phyloP scores from a whole-genome alignment of 2,329 filamentous ascomycete species.

The Penicillium hesseltinei region DNA sequence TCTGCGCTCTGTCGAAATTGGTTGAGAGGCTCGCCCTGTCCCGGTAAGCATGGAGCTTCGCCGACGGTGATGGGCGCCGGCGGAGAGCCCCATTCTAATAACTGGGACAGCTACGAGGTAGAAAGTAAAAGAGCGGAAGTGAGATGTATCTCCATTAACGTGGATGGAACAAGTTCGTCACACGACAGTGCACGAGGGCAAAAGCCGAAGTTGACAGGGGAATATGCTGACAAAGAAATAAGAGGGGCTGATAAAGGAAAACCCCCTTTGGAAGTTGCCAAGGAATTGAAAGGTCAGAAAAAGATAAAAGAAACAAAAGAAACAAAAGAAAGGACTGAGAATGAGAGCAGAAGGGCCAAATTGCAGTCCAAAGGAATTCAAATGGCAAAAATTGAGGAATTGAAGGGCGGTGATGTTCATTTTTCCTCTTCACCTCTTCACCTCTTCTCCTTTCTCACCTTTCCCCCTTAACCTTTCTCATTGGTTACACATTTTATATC shows the following conservation, averaged over 20 bases:
- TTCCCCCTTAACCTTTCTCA: background rate
- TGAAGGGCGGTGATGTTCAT: background rate
- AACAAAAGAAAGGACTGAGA: constrained; percentile 2
- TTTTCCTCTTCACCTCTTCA: background rate
- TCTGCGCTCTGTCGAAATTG: constrained; percentile 34
- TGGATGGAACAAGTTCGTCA: constrained; percentile 14
- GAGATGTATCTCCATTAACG: constrained; percentile 19
- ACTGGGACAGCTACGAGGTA: constrained; percentile 10
- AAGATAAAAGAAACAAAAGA: background rate
- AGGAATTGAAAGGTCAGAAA: background rate
- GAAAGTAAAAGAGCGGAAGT: constrained; percentile 10
- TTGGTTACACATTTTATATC: constrained; percentile 18
- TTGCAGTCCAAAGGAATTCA: background rate
- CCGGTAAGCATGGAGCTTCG: constrained; percentile 40
- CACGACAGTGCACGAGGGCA: constrained; percentile 14
- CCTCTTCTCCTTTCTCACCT: background rate
- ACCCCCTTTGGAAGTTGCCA: background rate
- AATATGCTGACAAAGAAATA: constrained; percentile 13
- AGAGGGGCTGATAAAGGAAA: background rate
- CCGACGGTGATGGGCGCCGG: constrained; percentile 38
- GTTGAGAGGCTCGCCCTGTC: constrained; percentile 52
- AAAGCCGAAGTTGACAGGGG: background rate
- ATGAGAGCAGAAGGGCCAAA: background rate
- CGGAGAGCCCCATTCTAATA: constrained; percentile 35
- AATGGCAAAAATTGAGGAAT: background rate